These are phyloP conservation scores for Trichosporon asahii DNA, from an alignment of 1,284 basidiomycete genomes.

Conservation along the genomic window DNA sequence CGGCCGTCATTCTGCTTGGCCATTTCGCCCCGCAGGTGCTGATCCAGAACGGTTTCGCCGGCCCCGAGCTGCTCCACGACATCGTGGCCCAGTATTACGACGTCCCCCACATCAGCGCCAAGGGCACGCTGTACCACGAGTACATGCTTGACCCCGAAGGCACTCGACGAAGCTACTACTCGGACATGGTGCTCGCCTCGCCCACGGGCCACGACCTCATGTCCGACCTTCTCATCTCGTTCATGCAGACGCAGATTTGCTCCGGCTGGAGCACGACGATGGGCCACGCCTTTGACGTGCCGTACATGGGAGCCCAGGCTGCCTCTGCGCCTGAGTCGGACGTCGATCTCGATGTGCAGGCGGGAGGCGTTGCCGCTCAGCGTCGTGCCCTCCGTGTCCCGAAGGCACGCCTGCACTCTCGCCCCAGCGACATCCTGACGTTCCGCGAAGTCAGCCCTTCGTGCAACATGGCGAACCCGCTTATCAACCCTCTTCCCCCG, in stretches of 20 bases:
- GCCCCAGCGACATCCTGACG: conserved; percentile 59
- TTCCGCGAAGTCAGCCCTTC: conserved; percentile 82
- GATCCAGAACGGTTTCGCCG: conserved; percentile 70
- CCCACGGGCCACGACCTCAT: conserved; percentile 74
- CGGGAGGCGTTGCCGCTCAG: conserved; percentile 5
- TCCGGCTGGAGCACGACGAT: conserved; percentile 72
- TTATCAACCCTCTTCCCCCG: conserved; percentile 87
- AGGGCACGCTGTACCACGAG: conserved; percentile 72
- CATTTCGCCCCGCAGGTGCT: conserved; percentile 85
- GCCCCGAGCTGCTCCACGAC: conserved; percentile 81
- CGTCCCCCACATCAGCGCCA: conserved; percentile 75
- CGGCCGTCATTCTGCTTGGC: conserved; percentile 83
- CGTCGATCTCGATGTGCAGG: background rate
- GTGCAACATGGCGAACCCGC: conserved; percentile 88
- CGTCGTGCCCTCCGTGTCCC: conserved; percentile 60
- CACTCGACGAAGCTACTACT: conserved; percentile 66
- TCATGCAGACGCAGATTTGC: conserved; percentile 83
- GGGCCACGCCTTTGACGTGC: conserved; percentile 62
- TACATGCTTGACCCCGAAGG: conserved; percentile 72
- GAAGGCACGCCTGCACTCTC: conserved; percentile 66
- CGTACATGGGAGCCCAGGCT: conserved; percentile 50
- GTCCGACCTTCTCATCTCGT: conserved; percentile 77
- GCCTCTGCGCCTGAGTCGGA: background rate
- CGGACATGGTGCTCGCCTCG: conserved; percentile 76
- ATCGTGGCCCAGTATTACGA: conserved; percentile 92